Conservation (phyloP, 352 stramenopile species). For the Phytopythium montanum region DNA sequence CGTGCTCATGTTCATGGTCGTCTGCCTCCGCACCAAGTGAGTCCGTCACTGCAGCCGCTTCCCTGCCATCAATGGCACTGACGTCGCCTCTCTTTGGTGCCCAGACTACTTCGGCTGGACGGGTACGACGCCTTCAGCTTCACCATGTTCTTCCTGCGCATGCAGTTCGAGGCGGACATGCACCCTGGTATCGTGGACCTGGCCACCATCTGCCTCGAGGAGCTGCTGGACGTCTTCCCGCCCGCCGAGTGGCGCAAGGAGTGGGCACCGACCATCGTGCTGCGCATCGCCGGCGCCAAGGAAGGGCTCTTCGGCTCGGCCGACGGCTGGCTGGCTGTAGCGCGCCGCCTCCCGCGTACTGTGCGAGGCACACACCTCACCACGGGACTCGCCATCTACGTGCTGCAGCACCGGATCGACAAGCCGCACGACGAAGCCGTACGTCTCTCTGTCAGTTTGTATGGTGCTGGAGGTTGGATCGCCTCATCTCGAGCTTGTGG, state of each 20-base stretch:
- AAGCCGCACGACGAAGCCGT: constrained; percentile 43
- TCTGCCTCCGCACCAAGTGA: constrained; percentile 61
- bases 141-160: constrained; percentile 84
- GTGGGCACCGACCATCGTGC: constrained; percentile 69
- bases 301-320: constrained; percentile 81
- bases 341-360: constrained; percentile 65
- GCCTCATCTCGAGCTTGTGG: not conserved
- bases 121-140: constrained; percentile 82
- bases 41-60: constrained; percentile 6
- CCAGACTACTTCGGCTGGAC: constrained; percentile 46
- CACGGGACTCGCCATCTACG: constrained; percentile 71
- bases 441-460: no score
- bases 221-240: constrained; percentile 73
- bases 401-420: constrained; percentile 79
- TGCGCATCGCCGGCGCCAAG: constrained; percentile 68
- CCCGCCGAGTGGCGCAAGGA: constrained; percentile 65
- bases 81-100: constrained; percentile 1
- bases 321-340: constrained; percentile 68
- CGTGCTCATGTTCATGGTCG: constrained; percentile 70
- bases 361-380: constrained; percentile 72
- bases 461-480: not conserved
- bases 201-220: constrained; percentile 74
- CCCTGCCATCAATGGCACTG: not conserved
- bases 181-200: constrained; percentile 76
- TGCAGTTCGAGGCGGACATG: constrained; percentile 79